Percentiles rank a stretch among this genome's conserved stretches.
Evolutionary conservation across 169 alveolate species (phyloP).

Genomic region (Plasmodium gallinaceum): DNA sequence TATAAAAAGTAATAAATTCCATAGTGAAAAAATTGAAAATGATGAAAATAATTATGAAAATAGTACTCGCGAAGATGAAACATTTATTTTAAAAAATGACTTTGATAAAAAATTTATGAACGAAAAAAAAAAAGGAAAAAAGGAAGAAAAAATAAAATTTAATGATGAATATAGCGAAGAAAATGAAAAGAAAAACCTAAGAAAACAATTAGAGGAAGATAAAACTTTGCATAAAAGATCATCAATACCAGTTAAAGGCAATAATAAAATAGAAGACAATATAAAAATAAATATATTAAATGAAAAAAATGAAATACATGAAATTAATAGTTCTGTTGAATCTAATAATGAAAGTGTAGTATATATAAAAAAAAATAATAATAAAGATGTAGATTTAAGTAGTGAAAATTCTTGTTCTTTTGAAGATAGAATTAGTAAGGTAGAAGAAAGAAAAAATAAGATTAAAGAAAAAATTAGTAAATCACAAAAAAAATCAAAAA

Average conservation of each 20-base stretch:
- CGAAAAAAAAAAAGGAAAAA: not conserved
- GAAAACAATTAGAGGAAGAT: not conserved
- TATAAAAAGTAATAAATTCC: not conserved
- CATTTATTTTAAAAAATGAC: not conserved
- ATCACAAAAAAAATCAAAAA: not conserved
- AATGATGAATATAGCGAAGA: not conserved
- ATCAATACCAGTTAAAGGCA: not conserved
- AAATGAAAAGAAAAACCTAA: not conserved
- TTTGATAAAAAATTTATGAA: not conserved
- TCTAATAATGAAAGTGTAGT: not conserved
- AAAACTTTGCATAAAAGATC: not conserved
- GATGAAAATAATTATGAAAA: constrained; percentile 15
- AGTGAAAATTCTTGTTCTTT: not conserved
- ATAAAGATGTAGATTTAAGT: not conserved
- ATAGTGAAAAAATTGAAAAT: not conserved
- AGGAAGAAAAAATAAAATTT: not conserved
- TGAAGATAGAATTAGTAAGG: not conserved
- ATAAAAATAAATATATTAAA: not conserved
- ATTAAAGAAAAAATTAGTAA: not conserved
- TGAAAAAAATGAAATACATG: not conserved
- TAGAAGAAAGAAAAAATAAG: not conserved
- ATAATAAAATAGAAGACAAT: not conserved
- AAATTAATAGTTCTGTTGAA: not conserved
- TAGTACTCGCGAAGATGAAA: constrained; percentile 10
- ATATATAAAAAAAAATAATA: not conserved